These are phyloP conservation scores for Cajanus cajan DNA, from an alignment of 306 rosid species.

Conservation along the genomic window DNA sequence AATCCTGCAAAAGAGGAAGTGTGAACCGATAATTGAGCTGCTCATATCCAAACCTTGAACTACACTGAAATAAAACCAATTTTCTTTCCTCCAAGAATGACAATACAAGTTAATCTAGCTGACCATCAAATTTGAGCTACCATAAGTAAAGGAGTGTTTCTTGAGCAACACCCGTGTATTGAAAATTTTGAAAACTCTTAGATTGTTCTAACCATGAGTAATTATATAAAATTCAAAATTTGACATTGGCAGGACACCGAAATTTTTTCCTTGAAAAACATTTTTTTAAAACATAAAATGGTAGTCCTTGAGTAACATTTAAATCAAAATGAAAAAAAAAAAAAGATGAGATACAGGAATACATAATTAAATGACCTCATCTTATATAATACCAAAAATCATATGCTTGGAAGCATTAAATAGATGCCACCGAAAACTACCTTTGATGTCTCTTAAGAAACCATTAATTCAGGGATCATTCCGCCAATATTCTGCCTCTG, in stretches of 20 bases:
- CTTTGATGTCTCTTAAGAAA: constrained; percentile 11
- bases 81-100: constrained; percentile 28
- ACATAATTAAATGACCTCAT: constrained; percentile 1
- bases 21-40: constrained; percentile 34
- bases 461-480: constrained; percentile 7
- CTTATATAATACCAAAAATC: not conserved
- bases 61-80: constrained; percentile 22
- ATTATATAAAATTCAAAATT: not conserved
- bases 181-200: not conserved
- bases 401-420: not conserved
- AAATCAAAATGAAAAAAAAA: not conserved
- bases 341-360: not conserved
- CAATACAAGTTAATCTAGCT: constrained; percentile 8
- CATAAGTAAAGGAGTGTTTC: constrained; percentile 36
- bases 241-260: not conserved
- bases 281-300: too few relatives aligned
- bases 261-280: not conserved
- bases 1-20: constrained; percentile 52
- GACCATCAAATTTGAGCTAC: constrained; percentile 26
- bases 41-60: constrained; percentile 35
- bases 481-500: not conserved
- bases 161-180: constrained; percentile 11
- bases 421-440: constrained; percentile 16
- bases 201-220: not conserved
- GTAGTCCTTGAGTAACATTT: not conserved